Evolutionary conservation across 2,329 filamentous ascomycete genomes (phyloP), one percentile per base, ranked within the genome.

Genomic region (Zymoseptoria tritici): DNA sequence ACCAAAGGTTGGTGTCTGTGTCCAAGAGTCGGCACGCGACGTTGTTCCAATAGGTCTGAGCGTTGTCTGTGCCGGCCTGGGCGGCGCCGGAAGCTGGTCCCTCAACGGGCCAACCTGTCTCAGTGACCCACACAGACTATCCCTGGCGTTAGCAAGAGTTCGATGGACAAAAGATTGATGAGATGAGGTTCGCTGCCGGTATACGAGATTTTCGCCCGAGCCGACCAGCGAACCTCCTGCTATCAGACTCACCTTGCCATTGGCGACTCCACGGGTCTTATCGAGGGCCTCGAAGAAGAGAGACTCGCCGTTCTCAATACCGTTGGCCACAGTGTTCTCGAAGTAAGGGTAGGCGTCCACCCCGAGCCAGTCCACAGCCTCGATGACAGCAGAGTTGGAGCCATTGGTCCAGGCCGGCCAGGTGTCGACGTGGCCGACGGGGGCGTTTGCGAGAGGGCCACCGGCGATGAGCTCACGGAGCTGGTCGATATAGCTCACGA

Each of bases 321-420:
- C 76, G 78, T 91, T 91, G 69, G 78, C 67, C 72, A 83, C 79
- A 62, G 84, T 86, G 68, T 80, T 81, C 78, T 96, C 84, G 78
- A 86, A 96, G 81, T 91, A 96, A 22, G 90, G 83, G 74, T 94
- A 95, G 13, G 86, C 87, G 72, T 96, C 90, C 72, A 92, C 84
- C 66, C 91, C 91, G 62, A 96, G 75, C 81, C 85, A 95, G 78
- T 96, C 91, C 63, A 81, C 77, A 51, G 83, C 83, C 7, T 85
- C 79, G 60, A 90, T 84, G 60, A 95, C 84, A 51, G 81, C 83
- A 55, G 76, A 75, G 81, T 92, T 94, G 70, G 85, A 83, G 56
- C 76, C 74, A 74, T 95, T 90, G 72, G 84, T 84, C 80, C 85
- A 92, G 56, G 84, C 84, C 42, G 64, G 67, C 70, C 69, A 63